Conservation (phyloP, 2,329 filamentous ascomycete species). For the Cytospora schulzeri region DNA sequence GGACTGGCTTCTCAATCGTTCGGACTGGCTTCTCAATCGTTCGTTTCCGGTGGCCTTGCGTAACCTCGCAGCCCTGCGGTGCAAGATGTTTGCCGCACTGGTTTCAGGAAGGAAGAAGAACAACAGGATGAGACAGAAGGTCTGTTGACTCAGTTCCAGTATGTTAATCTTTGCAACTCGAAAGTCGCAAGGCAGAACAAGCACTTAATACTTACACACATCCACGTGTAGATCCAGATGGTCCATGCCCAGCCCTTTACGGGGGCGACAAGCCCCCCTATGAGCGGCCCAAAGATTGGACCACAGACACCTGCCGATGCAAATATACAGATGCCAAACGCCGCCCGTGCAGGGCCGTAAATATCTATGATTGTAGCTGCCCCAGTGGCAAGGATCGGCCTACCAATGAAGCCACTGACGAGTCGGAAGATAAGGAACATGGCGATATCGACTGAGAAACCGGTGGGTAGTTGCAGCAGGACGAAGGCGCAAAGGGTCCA, state of each 20-base stretch:
- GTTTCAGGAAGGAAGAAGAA: constrained; percentile 15
- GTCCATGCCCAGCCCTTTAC: constrained; percentile 13
- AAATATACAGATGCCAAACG: background rate
- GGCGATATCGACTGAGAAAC: background rate
- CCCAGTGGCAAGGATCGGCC: constrained; percentile 1
- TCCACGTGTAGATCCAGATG: constrained; percentile 1
- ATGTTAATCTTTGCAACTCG: no score
- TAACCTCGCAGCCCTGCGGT: constrained; percentile 1
- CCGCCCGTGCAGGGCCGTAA: background rate
- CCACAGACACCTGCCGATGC: constrained; percentile 1
- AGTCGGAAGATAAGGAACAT: constrained; percentile 10
- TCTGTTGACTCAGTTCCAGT: background rate
- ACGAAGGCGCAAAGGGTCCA: constrained; percentile 8
- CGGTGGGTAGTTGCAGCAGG: constrained; percentile 23
- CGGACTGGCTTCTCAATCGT: background rate
- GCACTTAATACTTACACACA: background rate
- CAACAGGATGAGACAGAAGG: background rate
- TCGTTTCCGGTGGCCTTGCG: background rate
- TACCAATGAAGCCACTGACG: constrained; percentile 7
- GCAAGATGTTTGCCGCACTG: constrained; percentile 2
- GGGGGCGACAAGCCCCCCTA: background rate
- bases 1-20: background rate
- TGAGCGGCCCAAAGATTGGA: background rate
- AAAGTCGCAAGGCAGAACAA: no score
- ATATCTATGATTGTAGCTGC: constrained; percentile 13